Evolutionary conservation across 768 basidiomycete species (phyloP).

Genomic region (Lenzites betulinus): DNA sequence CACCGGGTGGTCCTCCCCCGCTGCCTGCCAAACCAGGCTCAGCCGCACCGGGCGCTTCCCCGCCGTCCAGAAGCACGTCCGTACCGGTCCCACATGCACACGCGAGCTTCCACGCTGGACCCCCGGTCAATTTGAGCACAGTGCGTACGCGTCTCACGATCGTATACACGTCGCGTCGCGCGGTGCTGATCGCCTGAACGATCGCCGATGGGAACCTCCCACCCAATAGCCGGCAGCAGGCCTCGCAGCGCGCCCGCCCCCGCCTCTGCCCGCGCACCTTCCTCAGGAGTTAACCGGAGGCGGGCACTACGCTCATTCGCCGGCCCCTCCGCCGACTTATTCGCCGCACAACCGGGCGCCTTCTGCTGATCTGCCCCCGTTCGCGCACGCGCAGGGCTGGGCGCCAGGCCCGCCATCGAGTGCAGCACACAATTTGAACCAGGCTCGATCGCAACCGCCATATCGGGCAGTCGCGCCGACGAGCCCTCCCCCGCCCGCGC

Average conservation of each 20-base stretch:
- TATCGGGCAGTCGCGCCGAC: constrained; percentile 12
- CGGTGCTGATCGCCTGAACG: constrained; percentile 10
- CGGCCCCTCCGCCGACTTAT: constrained; percentile 26
- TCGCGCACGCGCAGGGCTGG: constrained; percentile 6
- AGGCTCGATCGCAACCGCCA: constrained; percentile 17
- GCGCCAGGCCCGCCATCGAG: constrained; percentile 14
- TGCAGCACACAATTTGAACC: constrained; percentile 6
- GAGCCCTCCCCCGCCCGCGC: constrained; percentile 9
- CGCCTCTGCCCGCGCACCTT: constrained; percentile 28
- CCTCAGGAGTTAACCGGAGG: constrained; percentile 16
- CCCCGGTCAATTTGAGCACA: constrained; percentile 11
- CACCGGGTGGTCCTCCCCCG: constrained; percentile 36
- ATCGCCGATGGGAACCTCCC: constrained; percentile 10
- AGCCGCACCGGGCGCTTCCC: constrained; percentile 13
- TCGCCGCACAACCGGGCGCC: constrained; percentile 13
- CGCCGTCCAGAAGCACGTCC: constrained; percentile 18
- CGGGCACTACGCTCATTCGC: constrained; percentile 17
- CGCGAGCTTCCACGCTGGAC: constrained; percentile 2
- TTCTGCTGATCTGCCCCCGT: constrained; percentile 3
- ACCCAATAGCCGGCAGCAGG: constrained; percentile 16
- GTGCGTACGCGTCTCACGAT: constrained; percentile 19
- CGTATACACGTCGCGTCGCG: constrained; percentile 3
- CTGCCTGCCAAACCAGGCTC: constrained; percentile 41
- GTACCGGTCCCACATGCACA: constrained; percentile 9
- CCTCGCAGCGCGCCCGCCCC: constrained; percentile 27